Base-by-base conservation (phyloP, 805 yeast genomes). In the Kazachstania viticola region DNA sequence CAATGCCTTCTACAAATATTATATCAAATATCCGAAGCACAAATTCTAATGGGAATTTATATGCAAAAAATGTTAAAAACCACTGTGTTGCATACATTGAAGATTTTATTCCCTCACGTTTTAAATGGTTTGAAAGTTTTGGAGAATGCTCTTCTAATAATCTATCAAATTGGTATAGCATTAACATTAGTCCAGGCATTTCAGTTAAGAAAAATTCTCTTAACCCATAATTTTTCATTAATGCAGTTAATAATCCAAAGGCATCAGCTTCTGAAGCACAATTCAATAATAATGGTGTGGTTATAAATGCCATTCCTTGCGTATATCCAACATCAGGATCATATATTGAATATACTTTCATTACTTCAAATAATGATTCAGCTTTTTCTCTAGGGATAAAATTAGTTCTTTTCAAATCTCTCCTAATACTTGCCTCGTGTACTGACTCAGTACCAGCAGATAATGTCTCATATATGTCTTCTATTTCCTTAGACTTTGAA, bases 41-140 rank as follows among this genome's bases (percentile, higher is more conserved):
- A 51, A 88, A 78, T 35, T 75, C 81, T 31, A 87, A 62, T 12
- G 98, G 97, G 54, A 91, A 88, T 52, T 84, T 84, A 62, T 91
- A 91, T 5, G 95, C 94, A 58, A 91, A 91, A 42, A 91, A 69
- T 0, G 97, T 91, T 45, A 91, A 66, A 49, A 91, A 88, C 98
- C 98, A 91, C 57, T 91, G 97, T 2, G 94, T 77, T 0, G 96
- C 97, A 62, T 83, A 91, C 97, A 88, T 88, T 15, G 94, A 79
- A 3, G 95, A 80, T 38, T 78, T 71, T 16, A 91, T 75, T 5
- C 96, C 96, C 55, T 88, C 93, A 40, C 85, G 74, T 17, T 69
- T 65, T 44, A 91, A 61, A 61, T 91, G 97, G 29, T 71, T 69
- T 51, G 73, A 73, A 29, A 91, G 64, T 5, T 63, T 62, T 0